Base-by-base conservation (phyloP, 2,329 filamentous ascomycete species). In the Fusarium burgessii region DNA sequence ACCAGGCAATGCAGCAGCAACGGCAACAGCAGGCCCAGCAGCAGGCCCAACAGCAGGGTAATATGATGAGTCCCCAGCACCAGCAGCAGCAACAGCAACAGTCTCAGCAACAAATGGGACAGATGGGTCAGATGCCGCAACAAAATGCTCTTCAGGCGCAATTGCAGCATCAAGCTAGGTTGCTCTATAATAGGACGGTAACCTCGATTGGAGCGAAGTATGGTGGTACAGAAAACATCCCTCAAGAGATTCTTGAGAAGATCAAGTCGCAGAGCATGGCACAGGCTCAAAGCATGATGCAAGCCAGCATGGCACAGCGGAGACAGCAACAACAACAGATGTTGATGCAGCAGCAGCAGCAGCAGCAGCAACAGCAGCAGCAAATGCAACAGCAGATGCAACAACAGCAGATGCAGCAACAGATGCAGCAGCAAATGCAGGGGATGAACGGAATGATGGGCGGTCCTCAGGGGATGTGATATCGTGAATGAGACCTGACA, bases 371-470 rank as follows among this genome's bases (percentile, higher is more conserved):
- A 45, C 54, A 61, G n/a, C 80, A 80, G 33, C 77, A 77, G 38
- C 77, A 77, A 35, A 72, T 73, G 47, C 73, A 74, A 7, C 58
- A 66, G 40, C 71, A 74, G 14, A 46, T 72, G 58, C 72, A 74
- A 12, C 77, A 78, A 27, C 76, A 79, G 35, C 71, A 76, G 20
- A 61, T 74, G 43, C 73, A 59, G 33, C 52, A 62, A 29, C 72
- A 74, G n/a, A 58, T 74, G 63, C 73, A 75, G n/a, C 72, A 74
- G 41, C 72, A 74, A 32, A 72, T 75, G 68, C 72, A 75, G 25
- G 71, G 72, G 33, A 72, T 74, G 70, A 72, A 84, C 57, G 82
- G 83, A 29, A 88, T 89, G 83, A 86, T 87, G 84, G 83, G 83
- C 14, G 83, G 83, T 15, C 81, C 81, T 23, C 84, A 86, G 71